phyloP scores from a whole-genome alignment of 1,284 basidiomycete genomes.

The Cutaneotrichosporon arboriforme region DNA sequence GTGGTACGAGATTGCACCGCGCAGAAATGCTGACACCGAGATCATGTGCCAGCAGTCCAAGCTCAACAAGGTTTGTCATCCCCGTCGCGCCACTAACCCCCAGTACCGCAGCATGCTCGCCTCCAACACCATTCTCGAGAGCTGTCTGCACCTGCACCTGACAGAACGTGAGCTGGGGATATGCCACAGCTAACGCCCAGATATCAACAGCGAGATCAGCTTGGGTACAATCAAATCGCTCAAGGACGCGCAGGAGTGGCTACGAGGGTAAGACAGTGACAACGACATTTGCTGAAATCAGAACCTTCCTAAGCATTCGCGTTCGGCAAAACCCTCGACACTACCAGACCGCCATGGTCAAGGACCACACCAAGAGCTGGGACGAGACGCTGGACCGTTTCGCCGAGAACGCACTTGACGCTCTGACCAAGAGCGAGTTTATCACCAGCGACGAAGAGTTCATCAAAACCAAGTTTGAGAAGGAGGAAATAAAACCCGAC shows the following conservation, averaged over 20 bases:
- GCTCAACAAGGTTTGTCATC: constrained; percentile 22
- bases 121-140: constrained; percentile 66
- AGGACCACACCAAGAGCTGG: constrained; percentile 27
- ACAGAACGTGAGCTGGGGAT: constrained; percentile 64
- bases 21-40: neutral
- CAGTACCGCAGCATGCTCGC: constrained; percentile 35
- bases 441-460: constrained; percentile 40
- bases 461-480: constrained; percentile 25
- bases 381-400: constrained; percentile 68
- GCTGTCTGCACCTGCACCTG: constrained; percentile 73
- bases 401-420: constrained; percentile 60
- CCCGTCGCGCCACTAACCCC: constrained; percentile 38
- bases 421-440: constrained; percentile 58
- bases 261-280: constrained; percentile 50
- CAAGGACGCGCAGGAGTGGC: constrained; percentile 64
- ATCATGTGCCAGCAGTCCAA: constrained; percentile 40
- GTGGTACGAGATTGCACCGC: constrained; percentile 7
- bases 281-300: constrained; percentile 21
- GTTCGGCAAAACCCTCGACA: constrained; percentile 73
- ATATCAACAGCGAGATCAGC: constrained; percentile 87
- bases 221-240: constrained; percentile 69
- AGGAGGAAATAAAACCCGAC: constrained; percentile 24
- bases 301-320: constrained; percentile 74
- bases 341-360: constrained; percentile 56
- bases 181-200: constrained; percentile 15